phyloP scores from a whole-genome alignment of 352 stramenopile genomes.

The Phytophthora megakarya region DNA sequence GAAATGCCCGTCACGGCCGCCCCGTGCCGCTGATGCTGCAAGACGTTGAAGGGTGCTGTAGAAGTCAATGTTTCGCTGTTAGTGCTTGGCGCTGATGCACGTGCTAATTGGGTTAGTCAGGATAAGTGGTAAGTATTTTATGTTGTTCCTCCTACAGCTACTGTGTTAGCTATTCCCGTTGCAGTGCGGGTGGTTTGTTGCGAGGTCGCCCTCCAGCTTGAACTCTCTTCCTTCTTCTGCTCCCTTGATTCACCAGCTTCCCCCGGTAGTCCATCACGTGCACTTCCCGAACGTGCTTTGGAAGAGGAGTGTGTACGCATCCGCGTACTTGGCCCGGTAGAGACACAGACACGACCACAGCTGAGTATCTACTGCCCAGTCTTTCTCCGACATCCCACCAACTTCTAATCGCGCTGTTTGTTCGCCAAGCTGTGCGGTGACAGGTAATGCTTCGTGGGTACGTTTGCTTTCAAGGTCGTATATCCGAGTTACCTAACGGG shows the following conservation, averaged over 20 bases:
- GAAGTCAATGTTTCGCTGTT: no score
- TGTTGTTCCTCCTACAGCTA: no score
- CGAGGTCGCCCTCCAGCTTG: no score
- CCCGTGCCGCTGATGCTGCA: no score
- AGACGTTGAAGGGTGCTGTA: no score
- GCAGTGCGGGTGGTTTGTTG: no score
- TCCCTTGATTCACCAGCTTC: constrained; percentile 2
- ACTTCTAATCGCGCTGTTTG: constrained; percentile 9
- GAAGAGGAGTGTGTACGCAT: constrained; percentile 5
- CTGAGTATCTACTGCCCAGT: constrained; percentile 6
- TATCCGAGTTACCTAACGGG: background rate
- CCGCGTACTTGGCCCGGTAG: constrained; percentile 1
- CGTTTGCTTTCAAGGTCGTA: constrained; percentile 1
- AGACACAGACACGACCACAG: background rate
- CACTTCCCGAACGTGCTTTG: constrained; percentile 5
- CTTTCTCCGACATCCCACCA: constrained; percentile 2
- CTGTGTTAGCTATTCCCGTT: no score
- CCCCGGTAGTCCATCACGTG: background rate
- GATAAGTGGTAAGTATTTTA: no score
- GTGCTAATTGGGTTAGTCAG: no score
- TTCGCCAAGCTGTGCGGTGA: constrained; percentile 5
- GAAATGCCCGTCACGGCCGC: no score
- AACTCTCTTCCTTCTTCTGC: no score
- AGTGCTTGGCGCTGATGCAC: no score
- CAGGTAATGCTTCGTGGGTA: background rate